Evolutionary conservation across 2,329 filamentous ascomycete genomes (phyloP).

Genomic region (Phaeosphaeria sp.): DNA sequence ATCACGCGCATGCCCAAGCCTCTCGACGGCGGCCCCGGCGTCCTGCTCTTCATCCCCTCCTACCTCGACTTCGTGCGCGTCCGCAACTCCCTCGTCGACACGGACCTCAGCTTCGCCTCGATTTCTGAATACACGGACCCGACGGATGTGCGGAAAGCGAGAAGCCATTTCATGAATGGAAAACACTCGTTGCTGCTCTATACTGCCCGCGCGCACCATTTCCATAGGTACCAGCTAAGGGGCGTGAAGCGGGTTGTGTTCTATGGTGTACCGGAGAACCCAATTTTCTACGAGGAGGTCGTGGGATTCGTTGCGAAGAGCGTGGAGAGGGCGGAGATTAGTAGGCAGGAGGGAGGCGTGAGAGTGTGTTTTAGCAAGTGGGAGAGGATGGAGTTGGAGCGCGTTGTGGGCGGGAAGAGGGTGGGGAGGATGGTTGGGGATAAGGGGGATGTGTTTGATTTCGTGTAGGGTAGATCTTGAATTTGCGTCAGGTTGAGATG

Average conservation of each 20-base stretch:
- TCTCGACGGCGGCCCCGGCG: constrained; percentile 64
- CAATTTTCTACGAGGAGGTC: constrained; percentile 79
- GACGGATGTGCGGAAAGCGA: constrained; percentile 79
- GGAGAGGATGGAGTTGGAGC: constrained; percentile 87
- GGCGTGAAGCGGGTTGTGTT: constrained; percentile 86
- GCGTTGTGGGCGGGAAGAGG: constrained; percentile 82
- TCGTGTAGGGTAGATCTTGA: constrained; percentile 66
- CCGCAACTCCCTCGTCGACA: constrained; percentile 87
- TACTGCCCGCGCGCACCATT: constrained; percentile 96
- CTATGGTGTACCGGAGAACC: constrained; percentile 91
- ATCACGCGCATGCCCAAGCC: constrained; percentile 73
- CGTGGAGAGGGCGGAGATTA: constrained; percentile 66
- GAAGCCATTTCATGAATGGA: constrained; percentile 85
- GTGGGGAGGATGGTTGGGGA: constrained; percentile 85
- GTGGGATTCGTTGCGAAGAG: constrained; percentile 67
- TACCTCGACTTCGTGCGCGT: constrained; percentile 96
- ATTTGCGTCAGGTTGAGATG: not conserved
- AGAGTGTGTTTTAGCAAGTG: constrained; percentile 80
- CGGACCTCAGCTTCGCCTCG: constrained; percentile 75
- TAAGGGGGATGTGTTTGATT: constrained; percentile 90
- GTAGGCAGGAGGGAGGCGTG: constrained; percentile 56
- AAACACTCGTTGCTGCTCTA: constrained; percentile 86
- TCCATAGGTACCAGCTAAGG: constrained; percentile 82
- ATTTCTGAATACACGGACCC: constrained; percentile 88
- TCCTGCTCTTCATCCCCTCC: constrained; percentile 86